Percentiles rank a stretch among this genome's conserved stretches.
Conservation (phyloP, 73 alveolate species). For the Paramecium pentaurelia region DNA sequence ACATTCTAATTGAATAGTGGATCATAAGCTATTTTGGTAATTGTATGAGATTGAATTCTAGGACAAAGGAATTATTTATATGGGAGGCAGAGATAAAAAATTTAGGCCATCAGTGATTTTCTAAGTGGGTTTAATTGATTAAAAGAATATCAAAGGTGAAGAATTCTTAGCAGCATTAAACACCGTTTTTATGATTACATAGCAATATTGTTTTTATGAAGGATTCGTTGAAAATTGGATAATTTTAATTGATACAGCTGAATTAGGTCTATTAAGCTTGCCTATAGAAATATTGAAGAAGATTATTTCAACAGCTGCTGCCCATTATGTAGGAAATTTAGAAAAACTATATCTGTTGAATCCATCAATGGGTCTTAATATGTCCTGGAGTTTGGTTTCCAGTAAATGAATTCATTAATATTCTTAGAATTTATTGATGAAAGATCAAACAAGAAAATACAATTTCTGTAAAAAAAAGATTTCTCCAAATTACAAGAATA, state of each 20-base stretch:
- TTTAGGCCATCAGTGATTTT: constrained; percentile 1
- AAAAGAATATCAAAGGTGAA: background rate
- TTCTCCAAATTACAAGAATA: background rate
- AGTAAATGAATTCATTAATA: background rate
- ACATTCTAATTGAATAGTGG: constrained; percentile 8
- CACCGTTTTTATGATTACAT: constrained; percentile 41
- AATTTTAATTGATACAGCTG: background rate
- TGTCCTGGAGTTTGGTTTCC: constrained; percentile 38
- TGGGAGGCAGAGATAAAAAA: constrained; percentile 30
- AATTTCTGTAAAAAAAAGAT: constrained; percentile 8
- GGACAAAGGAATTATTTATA: constrained; percentile 36
- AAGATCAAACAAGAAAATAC: constrained; percentile 19
- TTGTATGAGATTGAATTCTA: background rate
- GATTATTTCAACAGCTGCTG: background rate
- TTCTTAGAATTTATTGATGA: constrained; percentile 26
- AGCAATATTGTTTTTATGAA: constrained; percentile 1
- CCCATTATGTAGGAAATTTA: constrained; percentile 44
- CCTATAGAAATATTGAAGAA: constrained; percentile 11
- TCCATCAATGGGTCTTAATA: background rate
- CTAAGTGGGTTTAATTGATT: constrained; percentile 1
- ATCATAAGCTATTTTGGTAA: background rate
- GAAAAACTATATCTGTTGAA: constrained; percentile 2
- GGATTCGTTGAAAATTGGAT: constrained; percentile 24
- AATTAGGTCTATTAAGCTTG: constrained; percentile 1
- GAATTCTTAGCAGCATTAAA: constrained; percentile 36